Evolutionary conservation across 1,284 basidiomycete species (phyloP).

Genomic region (Retiboletus flavoniger): DNA sequence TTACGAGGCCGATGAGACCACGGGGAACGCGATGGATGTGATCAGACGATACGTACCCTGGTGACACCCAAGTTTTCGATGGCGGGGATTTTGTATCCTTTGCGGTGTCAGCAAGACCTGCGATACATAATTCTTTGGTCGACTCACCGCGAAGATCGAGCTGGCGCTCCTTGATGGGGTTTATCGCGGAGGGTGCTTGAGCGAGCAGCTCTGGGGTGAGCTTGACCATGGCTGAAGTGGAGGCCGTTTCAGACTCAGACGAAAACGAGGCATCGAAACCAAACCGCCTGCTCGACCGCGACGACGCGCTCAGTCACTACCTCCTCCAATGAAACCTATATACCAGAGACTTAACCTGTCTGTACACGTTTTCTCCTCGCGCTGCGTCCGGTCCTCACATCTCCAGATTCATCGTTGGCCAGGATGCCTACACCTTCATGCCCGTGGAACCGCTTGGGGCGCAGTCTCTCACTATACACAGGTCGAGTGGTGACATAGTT

Average conservation of each 20-base stretch:
- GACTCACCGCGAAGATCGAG: constrained; percentile 87
- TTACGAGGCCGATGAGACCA: constrained; percentile 14
- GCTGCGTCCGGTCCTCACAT: constrained; percentile 4
- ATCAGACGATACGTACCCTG: constrained; percentile 54
- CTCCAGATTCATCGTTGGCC: constrained; percentile 61
- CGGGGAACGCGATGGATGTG: constrained; percentile 5
- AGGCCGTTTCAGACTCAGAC: constrained; percentile 50
- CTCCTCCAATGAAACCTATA: constrained; percentile 56
- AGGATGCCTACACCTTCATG: constrained; percentile 75
- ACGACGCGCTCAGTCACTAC: constrained; percentile 12
- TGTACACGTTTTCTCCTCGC: constrained; percentile 17
- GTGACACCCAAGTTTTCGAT: constrained; percentile 99
- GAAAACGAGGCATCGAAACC: constrained; percentile 30
- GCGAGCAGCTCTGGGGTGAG: constrained; percentile 89
- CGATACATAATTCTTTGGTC: constrained; percentile 20
- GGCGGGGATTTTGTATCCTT: constrained; percentile 94
- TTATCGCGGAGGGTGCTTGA: constrained; percentile 76
- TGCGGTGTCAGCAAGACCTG: constrained; percentile 22
- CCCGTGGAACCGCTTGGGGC: constrained; percentile 62
- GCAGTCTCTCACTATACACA: constrained; percentile 67
- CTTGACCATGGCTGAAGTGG: constrained; percentile 63
- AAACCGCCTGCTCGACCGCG: constrained; percentile 8
- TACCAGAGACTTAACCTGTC: constrained; percentile 72
- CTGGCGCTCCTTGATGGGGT: constrained; percentile 91
- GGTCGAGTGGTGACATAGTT: constrained; percentile 68